phyloP scores from a whole-genome alignment of 164 flowering plant genomes.

The Piper longum region DNA sequence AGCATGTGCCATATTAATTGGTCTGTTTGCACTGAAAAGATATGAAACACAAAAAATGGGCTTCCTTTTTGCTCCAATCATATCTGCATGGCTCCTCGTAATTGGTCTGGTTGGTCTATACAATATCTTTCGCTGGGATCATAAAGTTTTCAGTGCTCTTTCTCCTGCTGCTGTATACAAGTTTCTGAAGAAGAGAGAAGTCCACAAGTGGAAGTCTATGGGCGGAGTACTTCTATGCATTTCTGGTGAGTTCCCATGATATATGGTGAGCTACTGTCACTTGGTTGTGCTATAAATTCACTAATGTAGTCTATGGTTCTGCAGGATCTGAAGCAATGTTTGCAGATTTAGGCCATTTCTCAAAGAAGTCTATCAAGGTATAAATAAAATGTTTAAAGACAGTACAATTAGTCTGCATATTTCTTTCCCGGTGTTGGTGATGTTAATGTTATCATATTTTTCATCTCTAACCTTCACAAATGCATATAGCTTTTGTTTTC shows the following conservation, averaged over 20 bases:
- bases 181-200: constrained; percentile 51
- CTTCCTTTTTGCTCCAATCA: constrained; percentile 73
- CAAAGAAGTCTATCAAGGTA: constrained; percentile 79
- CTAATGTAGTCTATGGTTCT: constrained; percentile 2
- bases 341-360: constrained; percentile 90
- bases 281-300: not conserved
- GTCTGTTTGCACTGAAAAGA: constrained; percentile 68
- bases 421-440: not conserved
- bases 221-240: constrained; percentile 73
- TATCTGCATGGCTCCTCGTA: constrained; percentile 67
- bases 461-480: not conserved
- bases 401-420: not conserved
- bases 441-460: not conserved
- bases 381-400: not conserved
- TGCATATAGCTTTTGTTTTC: constrained; percentile 65
- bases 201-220: constrained; percentile 69
- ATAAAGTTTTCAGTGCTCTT: constrained; percentile 48
- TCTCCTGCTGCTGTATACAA: constrained; percentile 69
- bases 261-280: not conserved
- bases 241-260: constrained; percentile 33
- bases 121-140: constrained; percentile 70
- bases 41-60: constrained; percentile 80
- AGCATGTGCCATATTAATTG: constrained; percentile 59
- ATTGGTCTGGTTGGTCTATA: constrained; percentile 67
- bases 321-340: constrained; percentile 92